Base-by-base conservation (phyloP, 352 stramenopile species). In the Salisapilia sapeloensis region DNA sequence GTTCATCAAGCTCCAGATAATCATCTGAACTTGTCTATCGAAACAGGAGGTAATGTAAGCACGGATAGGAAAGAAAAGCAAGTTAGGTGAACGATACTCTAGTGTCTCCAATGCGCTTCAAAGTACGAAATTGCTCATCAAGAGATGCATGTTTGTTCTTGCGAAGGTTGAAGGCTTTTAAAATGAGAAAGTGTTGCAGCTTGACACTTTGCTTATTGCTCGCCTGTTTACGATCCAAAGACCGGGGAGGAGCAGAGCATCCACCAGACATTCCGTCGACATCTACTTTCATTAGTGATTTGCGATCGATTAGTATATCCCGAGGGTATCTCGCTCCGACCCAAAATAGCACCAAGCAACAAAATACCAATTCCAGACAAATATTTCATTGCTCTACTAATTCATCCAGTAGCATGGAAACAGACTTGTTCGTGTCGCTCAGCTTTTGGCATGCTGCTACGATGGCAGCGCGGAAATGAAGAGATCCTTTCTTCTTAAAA, bases 151-250 rank as follows among this genome's bases (percentile, higher is more conserved):
- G 53, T 35, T 56, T 61, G 13, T 45, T 38, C 22, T 60, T 57
- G 17, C 75, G 67, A 26, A 84, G 34, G 47, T 87, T 90, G 47
- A 79, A 90, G 12, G 75, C 75, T 25, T 78, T 79, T 40, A 86
- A 56, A 25, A 83, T 55, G 22, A 86, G 44, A 24, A 89, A 86
- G 22, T 81, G 54, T 40, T 90, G 70, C 40, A 86, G 43, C 44
- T 85, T 79, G 11, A 66, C 37, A 1, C 51, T 49, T 21, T 64
- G 60, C 11, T 76, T 47, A 8, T 33, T 33, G 0, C n/a, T n/a
- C n/a, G n/a, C n/a, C n/a, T n/a, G n/a, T n/a, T n/a, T n/a, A n/a
- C n/a, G n/a, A n/a, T n/a, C n/a, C n/a, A n/a, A n/a, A n/a, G n/a
- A n/a, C n/a, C n/a, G n/a, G n/a, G n/a, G n/a, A n/a, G n/a, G n/a